phyloP scores from a whole-genome alignment of 108 stramenopile species.

The Cyclotella kingstonii region DNA sequence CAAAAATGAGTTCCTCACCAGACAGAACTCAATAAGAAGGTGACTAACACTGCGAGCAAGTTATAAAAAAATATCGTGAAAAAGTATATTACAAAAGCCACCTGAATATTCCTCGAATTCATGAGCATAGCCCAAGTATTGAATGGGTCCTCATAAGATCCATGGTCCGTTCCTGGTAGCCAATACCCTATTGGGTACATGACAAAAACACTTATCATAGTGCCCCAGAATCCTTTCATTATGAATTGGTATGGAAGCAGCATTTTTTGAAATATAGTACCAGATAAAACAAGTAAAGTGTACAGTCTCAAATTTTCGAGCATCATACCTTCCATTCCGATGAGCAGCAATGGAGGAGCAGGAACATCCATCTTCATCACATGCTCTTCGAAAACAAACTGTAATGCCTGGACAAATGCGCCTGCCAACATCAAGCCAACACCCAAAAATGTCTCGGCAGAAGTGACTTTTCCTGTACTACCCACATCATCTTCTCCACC shows the following conservation, averaged over 20 bases:
- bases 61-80: slow-evolving; percentile 92
- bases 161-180: slow-evolving; percentile 88
- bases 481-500: slow-evolving; percentile 18
- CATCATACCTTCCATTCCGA: slow-evolving; percentile 78
- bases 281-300: neutral
- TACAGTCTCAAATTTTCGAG: neutral
- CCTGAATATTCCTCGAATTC: slow-evolving; percentile 61
- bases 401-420: slow-evolving; percentile 87
- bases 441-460: slow-evolving; percentile 64
- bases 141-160: slow-evolving; percentile 84
- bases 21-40: slow-evolving; percentile 85
- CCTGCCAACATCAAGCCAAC: slow-evolving; percentile 78
- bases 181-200: slow-evolving; percentile 83
- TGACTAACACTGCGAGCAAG: slow-evolving; percentile 92
- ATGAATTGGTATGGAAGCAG: neutral
- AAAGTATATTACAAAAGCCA: slow-evolving; percentile 76
- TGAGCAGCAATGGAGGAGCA: slow-evolving; percentile 80
- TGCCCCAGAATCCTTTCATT: slow-evolving; percentile 79
- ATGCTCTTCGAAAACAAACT: slow-evolving; percentile 92
- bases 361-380: slow-evolving; percentile 87
- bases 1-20: slow-evolving; percentile 31
- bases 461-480: slow-evolving; percentile 8
- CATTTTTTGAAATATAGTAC: neutral
- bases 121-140: slow-evolving; percentile 76
- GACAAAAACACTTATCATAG: slow-evolving; percentile 66